Percentiles rank a stretch among this genome's conserved stretches.
These are phyloP conservation scores for Linum usitatissimum DNA, from an alignment of 345 rosid species.

Conservation along the genomic window DNA sequence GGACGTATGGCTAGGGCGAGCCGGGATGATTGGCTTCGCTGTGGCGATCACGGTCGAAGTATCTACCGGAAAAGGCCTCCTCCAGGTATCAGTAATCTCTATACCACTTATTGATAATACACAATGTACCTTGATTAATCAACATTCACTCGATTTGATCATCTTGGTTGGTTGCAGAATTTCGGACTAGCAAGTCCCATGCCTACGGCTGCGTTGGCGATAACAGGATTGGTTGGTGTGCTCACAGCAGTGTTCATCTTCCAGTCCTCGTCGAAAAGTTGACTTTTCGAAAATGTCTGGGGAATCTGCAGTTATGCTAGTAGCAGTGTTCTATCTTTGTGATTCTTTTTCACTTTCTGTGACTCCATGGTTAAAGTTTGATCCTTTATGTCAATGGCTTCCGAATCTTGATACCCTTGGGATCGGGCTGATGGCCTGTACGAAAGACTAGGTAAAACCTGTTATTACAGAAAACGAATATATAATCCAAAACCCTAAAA, in stretches of 20 bases:
- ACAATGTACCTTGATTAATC: not conserved
- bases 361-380: too few species aligned
- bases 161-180: slow-evolving; percentile 42
- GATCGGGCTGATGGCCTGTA: too few species aligned
- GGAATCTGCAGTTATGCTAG: too few species aligned
- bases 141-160: not conserved
- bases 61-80: slow-evolving; percentile 76
- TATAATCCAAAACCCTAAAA: too few species aligned
- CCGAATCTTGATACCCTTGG: too few species aligned
- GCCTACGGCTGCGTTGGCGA: slow-evolving; percentile 77
- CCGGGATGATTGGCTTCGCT: slow-evolving; percentile 91
- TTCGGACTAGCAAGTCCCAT: slow-evolving; percentile 69
- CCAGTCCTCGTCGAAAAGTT: slow-evolving; percentile 72
- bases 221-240: slow-evolving; percentile 70
- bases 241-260: slow-evolving; percentile 76
- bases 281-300: slow-evolving; percentile 11
- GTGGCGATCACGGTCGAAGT: slow-evolving; percentile 63
- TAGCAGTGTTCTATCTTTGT: too few species aligned
- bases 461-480: too few species aligned
- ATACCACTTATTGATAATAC: not conserved
- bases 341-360: too few species aligned
- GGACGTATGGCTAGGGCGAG: slow-evolving; percentile 86
- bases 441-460: too few species aligned
- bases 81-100: slow-evolving; percentile 43
- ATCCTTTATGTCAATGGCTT: too few species aligned